These are phyloP conservation scores for Tolypocladium endophyticum DNA, from an alignment of 2,329 filamentous ascomycete genomes.

Conservation along the genomic window DNA sequence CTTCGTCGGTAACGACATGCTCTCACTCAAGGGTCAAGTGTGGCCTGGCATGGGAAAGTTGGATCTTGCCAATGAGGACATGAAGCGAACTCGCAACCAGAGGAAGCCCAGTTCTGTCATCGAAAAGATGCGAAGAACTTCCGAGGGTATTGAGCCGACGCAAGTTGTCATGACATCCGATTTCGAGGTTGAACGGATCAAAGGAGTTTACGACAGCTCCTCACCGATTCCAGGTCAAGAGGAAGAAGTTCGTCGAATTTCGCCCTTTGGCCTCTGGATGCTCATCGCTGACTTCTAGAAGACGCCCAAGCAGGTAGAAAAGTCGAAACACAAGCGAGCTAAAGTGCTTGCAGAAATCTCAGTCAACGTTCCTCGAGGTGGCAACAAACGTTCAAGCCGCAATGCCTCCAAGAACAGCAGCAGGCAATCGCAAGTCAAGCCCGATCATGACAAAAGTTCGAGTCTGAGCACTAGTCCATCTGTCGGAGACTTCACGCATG, in stretches of 20 bases:
- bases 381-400: conserved; percentile 12
- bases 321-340: conserved; percentile 19
- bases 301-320: conserved; percentile 19
- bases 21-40: conserved; percentile 56
- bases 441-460: conserved; percentile 5
- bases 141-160: conserved; percentile 49
- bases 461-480: conserved; percentile 8
- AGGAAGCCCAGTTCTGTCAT: conserved; percentile 66
- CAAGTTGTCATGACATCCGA: conserved; percentile 53
- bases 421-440: conserved; percentile 10
- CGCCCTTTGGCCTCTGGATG: neutral
- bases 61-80: conserved; percentile 64
- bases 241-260: conserved; percentile 29
- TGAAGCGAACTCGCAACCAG: conserved; percentile 67
- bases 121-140: conserved; percentile 53
- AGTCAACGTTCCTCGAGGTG: conserved; percentile 19
- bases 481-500: conserved; percentile 9
- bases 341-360: conserved; percentile 23
- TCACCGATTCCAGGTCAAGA: conserved; percentile 32
- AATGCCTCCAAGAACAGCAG: conserved; percentile 5
- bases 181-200: conserved; percentile 37
- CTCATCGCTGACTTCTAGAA: conserved; percentile 8
- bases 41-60: conserved; percentile 77
- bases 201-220: conserved; percentile 51
- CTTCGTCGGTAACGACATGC: conserved; percentile 15